Base-by-base conservation (phyloP, 768 basidiomycete species). In the Trametes gibbosa region DNA sequence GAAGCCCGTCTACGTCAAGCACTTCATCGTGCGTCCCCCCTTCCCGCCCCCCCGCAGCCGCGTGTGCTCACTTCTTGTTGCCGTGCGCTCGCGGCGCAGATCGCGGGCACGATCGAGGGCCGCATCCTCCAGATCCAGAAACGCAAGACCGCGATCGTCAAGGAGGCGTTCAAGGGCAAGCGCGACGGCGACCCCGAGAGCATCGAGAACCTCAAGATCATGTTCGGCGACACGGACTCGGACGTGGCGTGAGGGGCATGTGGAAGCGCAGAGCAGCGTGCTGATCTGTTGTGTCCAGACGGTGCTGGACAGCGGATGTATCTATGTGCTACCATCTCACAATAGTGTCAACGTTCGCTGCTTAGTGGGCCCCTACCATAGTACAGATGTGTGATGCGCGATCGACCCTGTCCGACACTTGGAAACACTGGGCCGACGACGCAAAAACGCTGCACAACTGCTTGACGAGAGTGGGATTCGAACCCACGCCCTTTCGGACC, bases 121-220 rank as follows among this genome's bases (percentile, higher is more conserved):
- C 83, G 89, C 16, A 91, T 94, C 62, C 70, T 92, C 5, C 78
- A 85, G 64, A 92, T 95, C 21, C 94, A 95, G 71, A 85, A 87
- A 66, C 77, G 91, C 37, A 96, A 95, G 75, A 92, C 85, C 0
- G 90, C 90, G 3, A 90, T 96, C 48, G 81, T 95, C 21, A 89
- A 86, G 64, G 90, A 90, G 68, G 92, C 92, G 1, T 90, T 95
- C 67, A 81, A 84, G 24, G 85, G 85, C 47, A 81, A 75, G 50
- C 73, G 70, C 1, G 80, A 78, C 50, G 69, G 77, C 4, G 85
- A 88, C 63, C 79, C 84, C 1, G 89, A 91, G 68, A 89, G 89
- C 60, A 73, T 93, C 6, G 85, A 92, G 66, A 92, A 95, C 67
- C 74, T 95, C 40, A 89, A 88, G 69, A 83, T 88, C 53, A 92